Conservation (phyloP, 2,329 filamentous ascomycete genomes). For the Sphaerulina musiva region DNA sequence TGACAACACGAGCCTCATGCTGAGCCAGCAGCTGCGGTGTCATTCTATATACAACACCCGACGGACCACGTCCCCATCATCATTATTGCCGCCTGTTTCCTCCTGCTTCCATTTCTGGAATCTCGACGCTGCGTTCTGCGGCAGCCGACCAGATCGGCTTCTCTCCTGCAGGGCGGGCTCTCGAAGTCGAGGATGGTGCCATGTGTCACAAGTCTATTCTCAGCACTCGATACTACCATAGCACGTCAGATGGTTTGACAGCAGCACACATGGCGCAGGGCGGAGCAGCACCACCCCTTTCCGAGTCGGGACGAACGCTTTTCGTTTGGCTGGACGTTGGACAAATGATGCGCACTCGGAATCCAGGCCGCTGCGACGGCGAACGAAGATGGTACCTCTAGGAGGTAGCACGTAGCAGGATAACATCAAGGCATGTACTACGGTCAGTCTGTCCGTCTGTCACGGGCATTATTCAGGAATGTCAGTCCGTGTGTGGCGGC, state of each 20-base stretch:
- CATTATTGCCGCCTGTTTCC: too few relatives aligned
- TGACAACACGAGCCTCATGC: not conserved
- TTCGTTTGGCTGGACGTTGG: constrained; percentile 6
- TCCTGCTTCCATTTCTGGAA: too few relatives aligned
- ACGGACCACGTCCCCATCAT: too few relatives aligned
- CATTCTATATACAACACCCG: too few relatives aligned
- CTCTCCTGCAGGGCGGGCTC: not conserved
- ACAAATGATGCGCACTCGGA: too few relatives aligned
- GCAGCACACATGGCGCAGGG: not conserved
- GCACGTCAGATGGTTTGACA: constrained; percentile 11
- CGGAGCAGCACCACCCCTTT: not conserved
- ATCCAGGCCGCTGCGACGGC: not conserved
- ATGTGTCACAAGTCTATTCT: constrained; percentile 11
- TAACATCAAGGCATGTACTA: too few relatives aligned
- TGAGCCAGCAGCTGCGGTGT: not conserved
- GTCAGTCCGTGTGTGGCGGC: not conserved
- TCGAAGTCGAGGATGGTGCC: constrained; percentile 4
- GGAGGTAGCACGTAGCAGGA: not conserved
- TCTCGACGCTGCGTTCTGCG: not conserved
- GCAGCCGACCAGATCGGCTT: constrained; percentile 7
- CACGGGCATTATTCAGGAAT: not conserved
- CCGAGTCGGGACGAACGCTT: constrained; percentile 1
- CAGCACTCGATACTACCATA: constrained; percentile 1
- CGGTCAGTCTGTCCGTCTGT: not conserved
- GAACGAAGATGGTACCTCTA: not conserved